Conservation (phyloP, 306 rosid genomes). For the Fragaria nilgerrensis region DNA sequence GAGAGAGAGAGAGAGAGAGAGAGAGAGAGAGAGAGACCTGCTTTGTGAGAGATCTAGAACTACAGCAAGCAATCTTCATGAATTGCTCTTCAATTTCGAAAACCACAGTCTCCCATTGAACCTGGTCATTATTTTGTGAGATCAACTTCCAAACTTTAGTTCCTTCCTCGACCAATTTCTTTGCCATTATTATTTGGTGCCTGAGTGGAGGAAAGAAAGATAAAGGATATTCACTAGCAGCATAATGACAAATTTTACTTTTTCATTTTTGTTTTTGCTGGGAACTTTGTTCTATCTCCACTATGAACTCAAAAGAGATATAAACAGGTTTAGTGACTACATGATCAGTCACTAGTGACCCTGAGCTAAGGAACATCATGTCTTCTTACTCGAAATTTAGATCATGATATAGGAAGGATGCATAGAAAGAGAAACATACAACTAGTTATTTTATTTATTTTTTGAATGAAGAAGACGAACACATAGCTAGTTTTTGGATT, state of each 20-base stretch:
- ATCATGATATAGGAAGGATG: slow-evolving; percentile 11
- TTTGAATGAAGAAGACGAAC: background rate
- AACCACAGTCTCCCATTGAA: slow-evolving; percentile 67
- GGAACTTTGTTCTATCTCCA: background rate
- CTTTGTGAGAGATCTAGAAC: slow-evolving; percentile 68
- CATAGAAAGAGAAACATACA: background rate
- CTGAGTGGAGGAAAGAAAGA: slow-evolving; percentile 33
- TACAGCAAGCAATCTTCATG: slow-evolving; percentile 69
- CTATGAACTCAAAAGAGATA: background rate
- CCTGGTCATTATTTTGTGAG: slow-evolving; percentile 57
- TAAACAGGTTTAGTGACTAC: slow-evolving; percentile 1
- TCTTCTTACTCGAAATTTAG: slow-evolving; percentile 15
- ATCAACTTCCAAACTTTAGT: slow-evolving; percentile 70
- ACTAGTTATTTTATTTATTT: background rate
- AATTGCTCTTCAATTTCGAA: slow-evolving; percentile 75
- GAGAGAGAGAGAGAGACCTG: slow-evolving; percentile 47
- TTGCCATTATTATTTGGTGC: slow-evolving; percentile 73
- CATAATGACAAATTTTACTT: background rate
- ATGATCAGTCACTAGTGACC: slow-evolving; percentile 9
- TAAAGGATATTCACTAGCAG: background rate
- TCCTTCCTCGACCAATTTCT: slow-evolving; percentile 74
- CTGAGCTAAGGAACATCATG: background rate
- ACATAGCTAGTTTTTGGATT: background rate
- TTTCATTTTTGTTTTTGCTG: background rate
- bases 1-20: too few relatives aligned